Evolutionary conservation across 495 filamentous ascomycete genomes (phyloP).

Genomic region (Apodospora peruviana): DNA sequence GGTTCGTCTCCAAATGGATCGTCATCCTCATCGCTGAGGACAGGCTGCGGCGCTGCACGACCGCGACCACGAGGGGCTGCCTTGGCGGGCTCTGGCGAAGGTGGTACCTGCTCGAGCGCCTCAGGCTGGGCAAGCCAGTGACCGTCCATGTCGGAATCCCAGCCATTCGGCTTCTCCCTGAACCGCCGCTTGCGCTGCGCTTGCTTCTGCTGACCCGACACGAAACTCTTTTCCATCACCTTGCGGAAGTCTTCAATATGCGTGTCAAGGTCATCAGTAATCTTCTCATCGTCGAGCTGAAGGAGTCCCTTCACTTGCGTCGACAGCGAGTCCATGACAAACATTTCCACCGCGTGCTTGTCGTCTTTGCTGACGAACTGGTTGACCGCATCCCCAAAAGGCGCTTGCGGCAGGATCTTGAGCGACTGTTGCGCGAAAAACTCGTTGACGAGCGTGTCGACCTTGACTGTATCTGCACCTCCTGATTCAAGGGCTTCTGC

Average conservation of each 20-base stretch:
- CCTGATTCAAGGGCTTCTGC: constrained; percentile 53
- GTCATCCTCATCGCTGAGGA: constrained; percentile 24
- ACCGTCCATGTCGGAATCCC: constrained; percentile 85
- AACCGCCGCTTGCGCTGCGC: constrained; percentile 47
- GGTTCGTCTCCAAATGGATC: too few relatives aligned
- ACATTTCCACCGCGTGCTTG: constrained; percentile 84
- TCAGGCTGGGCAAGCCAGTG: constrained; percentile 75
- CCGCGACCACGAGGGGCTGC: constrained; percentile 25
- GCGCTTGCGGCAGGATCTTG: constrained; percentile 84
- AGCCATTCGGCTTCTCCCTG: constrained; percentile 72
- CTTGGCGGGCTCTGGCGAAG: constrained; percentile 39
- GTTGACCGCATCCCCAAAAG: constrained; percentile 86
- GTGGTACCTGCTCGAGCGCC: constrained; percentile 50
- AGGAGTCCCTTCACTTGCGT: constrained; percentile 73
- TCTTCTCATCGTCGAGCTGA: constrained; percentile 61
- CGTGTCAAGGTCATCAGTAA: constrained; percentile 50
- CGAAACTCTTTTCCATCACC: constrained; percentile 67
- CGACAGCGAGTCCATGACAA: constrained; percentile 74
- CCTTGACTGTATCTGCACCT: constrained; percentile 77
- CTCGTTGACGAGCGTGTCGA: constrained; percentile 81
- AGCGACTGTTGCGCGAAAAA: constrained; percentile 78
- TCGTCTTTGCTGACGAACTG: constrained; percentile 96
- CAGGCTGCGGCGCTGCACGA: constrained; percentile 9
- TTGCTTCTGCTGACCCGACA: constrained; percentile 58
- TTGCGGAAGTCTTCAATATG: constrained; percentile 67